Percentiles rank a stretch among this genome's conserved stretches.
phyloP scores from a whole-genome alignment of 768 basidiomycete species.

The Trametes gibbosa region DNA sequence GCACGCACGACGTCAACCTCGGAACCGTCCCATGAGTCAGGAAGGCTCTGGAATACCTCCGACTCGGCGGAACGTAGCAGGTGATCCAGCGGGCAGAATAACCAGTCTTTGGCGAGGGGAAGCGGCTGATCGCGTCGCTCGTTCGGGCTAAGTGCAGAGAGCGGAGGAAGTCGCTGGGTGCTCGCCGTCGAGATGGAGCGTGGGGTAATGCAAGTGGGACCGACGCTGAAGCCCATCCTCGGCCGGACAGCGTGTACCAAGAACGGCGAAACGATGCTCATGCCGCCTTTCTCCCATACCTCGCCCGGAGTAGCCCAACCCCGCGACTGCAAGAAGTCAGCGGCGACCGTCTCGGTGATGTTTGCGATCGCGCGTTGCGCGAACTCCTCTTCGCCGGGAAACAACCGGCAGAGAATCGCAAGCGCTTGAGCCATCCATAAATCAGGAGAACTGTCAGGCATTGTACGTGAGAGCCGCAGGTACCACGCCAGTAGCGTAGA shows the following conservation, averaged over 20 bases:
- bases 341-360: conserved; percentile 36
- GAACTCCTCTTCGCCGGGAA: conserved; percentile 74
- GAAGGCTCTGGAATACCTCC: conserved; percentile 64
- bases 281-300: conserved; percentile 52
- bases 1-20: conserved; percentile 77
- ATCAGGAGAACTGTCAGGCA: conserved; percentile 53
- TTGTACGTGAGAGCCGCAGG: conserved; percentile 54
- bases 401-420: conserved; percentile 48
- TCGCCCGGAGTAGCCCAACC: conserved; percentile 36
- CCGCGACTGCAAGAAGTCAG: conserved; percentile 39
- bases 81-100: conserved; percentile 66
- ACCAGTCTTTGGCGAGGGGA: conserved; percentile 62
- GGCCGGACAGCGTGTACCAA: conserved; percentile 47
- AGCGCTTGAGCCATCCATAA: conserved; percentile 70
- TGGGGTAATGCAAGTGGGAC: conserved; percentile 49
- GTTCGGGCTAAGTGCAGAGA: conserved; percentile 4
- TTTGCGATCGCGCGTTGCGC: conserved; percentile 44
- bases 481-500: conserved; percentile 52
- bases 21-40: conserved; percentile 70
- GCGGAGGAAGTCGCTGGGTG: conserved; percentile 46
- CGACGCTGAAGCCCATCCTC: conserved; percentile 39
- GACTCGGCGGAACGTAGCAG: conserved; percentile 77
- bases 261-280: conserved; percentile 59
- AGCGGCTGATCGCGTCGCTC: conserved; percentile 32
- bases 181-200: conserved; percentile 55